Evolutionary conservation across 2,329 filamentous ascomycete genomes (phyloP).

Genomic region (Paramyrothecium roridum): DNA sequence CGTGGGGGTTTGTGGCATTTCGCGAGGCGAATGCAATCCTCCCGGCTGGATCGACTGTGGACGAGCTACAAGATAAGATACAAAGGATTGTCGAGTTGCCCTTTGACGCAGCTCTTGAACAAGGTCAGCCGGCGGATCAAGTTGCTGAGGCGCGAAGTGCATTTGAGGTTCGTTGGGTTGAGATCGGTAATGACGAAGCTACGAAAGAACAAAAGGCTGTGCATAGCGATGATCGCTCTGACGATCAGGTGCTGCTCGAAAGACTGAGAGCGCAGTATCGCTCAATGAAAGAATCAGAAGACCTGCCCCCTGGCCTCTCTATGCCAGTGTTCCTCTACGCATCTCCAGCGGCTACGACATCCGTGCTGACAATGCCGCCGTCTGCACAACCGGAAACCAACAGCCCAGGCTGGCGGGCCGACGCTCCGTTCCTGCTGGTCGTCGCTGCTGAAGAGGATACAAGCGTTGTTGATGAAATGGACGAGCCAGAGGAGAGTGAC

Average conservation of each 20-base stretch:
- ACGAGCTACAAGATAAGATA: not conserved
- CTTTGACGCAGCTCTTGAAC: not conserved
- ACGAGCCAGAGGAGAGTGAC: not conserved
- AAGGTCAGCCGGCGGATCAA: not conserved
- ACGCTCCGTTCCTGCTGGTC: not conserved
- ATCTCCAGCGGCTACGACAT: constrained; percentile 9
- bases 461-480: not conserved
- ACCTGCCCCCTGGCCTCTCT: not conserved
- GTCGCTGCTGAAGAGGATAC: not conserved
- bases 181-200: not conserved
- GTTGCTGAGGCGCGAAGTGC: not conserved
- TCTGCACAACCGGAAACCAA: not conserved
- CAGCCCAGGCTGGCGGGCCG: not conserved
- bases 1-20: constrained; percentile 11
- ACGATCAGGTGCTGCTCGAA: not conserved
- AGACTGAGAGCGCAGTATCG: not conserved
- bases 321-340: constrained; percentile 12
- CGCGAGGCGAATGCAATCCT: not conserved
- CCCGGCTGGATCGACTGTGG: not conserved
- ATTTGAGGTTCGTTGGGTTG: not conserved
- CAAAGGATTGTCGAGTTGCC: not conserved
- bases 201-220: not conserved
- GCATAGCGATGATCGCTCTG: not conserved
- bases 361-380: constrained; percentile 3
- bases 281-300: constrained; percentile 1